Percentiles rank a stretch among this genome's conserved stretches.
Conservation (phyloP, 2,329 filamentous ascomycete genomes). For the Talaromyces sp. region DNA sequence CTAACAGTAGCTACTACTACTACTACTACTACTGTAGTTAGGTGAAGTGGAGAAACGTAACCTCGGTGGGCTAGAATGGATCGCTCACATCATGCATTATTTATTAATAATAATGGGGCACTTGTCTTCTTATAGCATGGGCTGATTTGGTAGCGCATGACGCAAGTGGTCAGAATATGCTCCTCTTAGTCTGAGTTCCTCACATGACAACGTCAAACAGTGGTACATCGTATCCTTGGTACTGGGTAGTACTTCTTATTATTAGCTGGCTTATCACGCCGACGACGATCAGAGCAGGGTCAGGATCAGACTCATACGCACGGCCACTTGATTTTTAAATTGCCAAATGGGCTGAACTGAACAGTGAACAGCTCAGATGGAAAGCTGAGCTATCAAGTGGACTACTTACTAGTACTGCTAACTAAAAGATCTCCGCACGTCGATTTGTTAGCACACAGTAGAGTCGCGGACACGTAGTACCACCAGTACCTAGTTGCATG, state of each 20-base stretch:
- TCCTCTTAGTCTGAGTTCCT: no score
- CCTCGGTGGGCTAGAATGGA: background rate
- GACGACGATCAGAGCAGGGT: background rate
- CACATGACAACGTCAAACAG: background rate
- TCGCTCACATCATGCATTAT: background rate
- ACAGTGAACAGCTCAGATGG: no score
- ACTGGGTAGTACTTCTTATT: background rate
- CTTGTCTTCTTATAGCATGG: background rate
- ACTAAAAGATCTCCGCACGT: no score
- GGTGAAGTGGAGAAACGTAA: background rate
- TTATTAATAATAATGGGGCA: background rate
- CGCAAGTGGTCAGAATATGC: background rate
- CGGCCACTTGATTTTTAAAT: background rate
- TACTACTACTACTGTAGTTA: no score
- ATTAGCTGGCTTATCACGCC: background rate
- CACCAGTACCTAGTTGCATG: no score
- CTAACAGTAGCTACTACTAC: no score
- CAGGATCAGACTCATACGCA: background rate
- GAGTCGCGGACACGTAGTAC: no score
- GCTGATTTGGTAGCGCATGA: background rate
- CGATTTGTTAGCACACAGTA: no score
- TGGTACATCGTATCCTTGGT: no score
- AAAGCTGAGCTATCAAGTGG: no score
- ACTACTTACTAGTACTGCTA: no score
- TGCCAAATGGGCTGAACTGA: no score